Evolutionary conservation across 805 yeast genomes (phyloP), one percentile per base, ranked within the genome.

Genomic region (Candida ulmi): DNA sequence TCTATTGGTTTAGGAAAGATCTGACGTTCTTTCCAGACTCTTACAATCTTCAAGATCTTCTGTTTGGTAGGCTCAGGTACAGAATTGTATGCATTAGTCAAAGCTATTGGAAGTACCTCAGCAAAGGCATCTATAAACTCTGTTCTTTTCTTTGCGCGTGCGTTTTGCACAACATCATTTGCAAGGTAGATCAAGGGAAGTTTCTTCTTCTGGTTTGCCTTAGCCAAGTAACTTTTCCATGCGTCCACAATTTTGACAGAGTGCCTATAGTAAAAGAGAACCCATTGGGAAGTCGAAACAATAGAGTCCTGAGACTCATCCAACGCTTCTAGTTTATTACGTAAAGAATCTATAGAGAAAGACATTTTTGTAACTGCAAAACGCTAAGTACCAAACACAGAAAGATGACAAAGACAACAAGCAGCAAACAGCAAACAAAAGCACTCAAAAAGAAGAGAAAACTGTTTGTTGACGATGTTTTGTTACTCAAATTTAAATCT

Each of bases 141-240:
- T 4, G 63, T 62, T 51, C 74, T 77, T 43, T 74, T 69, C 50
- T 78, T 76, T 26, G 81, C 78, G 42, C 80, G 69, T 3, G 88
- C 77, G 55, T 83, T 83, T 59, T 87, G 96, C 1, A 86, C 82
- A 17, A 87, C 80, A 48, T 87, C 96, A 57, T 87, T 87, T 37
- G 83, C 81, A 12, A 87, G 64, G 52, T 87, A 87, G 18, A 87
- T 67, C 40, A 83, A 60, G 2, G 82, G 69, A 37, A 82, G 66
- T 43, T 70, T 72, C 50, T 72, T 68, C 36, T 61, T 60, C n/a
- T 53, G 47, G 15, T 67, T 62, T 5, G 62, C 59, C 7, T 50
- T 47, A 25, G 19, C 27, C 1, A 74, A 48, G 38, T 61, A 65
- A 19, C 56, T 49, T 8, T 66, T 58, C 88, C 88, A 81, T 5